phyloP scores from a whole-genome alignment of 2,329 filamentous ascomycete genomes.

The Claviceps maximensis region DNA sequence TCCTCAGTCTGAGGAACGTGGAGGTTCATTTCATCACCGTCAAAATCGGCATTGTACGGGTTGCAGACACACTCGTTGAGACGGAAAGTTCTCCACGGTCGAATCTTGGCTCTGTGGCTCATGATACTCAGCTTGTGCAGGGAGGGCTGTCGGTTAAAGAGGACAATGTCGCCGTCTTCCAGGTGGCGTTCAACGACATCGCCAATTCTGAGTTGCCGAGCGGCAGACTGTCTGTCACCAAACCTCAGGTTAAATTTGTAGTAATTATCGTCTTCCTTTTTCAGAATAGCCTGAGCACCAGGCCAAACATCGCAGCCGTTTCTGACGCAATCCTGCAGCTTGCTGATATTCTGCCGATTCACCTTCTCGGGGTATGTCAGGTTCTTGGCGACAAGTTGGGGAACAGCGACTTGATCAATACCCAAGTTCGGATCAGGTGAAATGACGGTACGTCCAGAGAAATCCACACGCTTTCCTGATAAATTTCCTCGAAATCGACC shows the following conservation, averaged over 20 bases:
- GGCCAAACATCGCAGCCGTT: constrained; percentile 73
- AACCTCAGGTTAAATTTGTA: background rate
- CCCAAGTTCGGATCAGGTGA: constrained; percentile 90
- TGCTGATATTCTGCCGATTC: constrained; percentile 72
- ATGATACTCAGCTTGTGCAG: constrained; percentile 98
- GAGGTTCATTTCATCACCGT: constrained; percentile 98
- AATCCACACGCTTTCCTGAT: constrained; percentile 96
- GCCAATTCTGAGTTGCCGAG: constrained; percentile 62
- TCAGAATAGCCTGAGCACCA: constrained; percentile 72
- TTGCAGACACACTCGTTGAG: constrained; percentile 97
- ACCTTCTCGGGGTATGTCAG: constrained; percentile 90
- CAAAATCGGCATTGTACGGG: constrained; percentile 97
- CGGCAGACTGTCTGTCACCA: constrained; percentile 30
- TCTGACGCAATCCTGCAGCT: constrained; percentile 58
- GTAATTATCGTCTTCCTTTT: constrained; percentile 52
- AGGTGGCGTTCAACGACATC: constrained; percentile 91
- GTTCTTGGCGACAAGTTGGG: constrained; percentile 84
- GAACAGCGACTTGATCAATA: constrained; percentile 88
- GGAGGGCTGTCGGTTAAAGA: constrained; percentile 96
- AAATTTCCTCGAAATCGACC: constrained; percentile 94
- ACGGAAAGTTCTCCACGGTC: constrained; percentile 90
- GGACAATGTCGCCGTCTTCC: constrained; percentile 86
- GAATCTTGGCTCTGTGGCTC: constrained; percentile 83
- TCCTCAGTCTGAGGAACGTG: constrained; percentile 98
- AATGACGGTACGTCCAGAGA: constrained; percentile 94